Conservation (phyloP, 1,139 yeast species). For the Suhomyces ambrosiae region DNA sequence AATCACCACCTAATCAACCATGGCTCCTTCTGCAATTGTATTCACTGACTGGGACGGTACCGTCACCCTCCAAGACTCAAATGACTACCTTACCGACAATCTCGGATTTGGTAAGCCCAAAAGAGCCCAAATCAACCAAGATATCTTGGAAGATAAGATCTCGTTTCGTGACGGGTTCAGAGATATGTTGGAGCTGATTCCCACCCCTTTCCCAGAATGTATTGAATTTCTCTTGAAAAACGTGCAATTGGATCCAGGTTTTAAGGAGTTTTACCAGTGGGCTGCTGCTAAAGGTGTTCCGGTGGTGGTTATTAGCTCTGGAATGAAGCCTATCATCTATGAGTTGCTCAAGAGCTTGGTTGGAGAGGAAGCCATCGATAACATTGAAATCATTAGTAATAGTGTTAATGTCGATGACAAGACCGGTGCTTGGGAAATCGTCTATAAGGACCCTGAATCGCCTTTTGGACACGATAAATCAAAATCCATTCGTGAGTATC, state of each 20-base stretch:
- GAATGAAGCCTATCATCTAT: conserved; percentile 88
- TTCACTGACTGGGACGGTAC: conserved; percentile 99
- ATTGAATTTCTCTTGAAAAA: conserved; percentile 61
- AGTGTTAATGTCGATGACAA: conserved; percentile 61
- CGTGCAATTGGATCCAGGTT: conserved; percentile 87
- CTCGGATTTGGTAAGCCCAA: conserved; percentile 80
- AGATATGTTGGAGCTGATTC: conserved; percentile 78
- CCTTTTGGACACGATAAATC: conserved; percentile 95
- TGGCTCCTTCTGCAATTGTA: conserved; percentile 57
- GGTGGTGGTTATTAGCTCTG: conserved; percentile 78
- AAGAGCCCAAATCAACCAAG: conserved; percentile 69
- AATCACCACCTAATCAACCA: background rate
- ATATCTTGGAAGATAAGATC: conserved; percentile 67
- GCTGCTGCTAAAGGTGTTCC: conserved; percentile 72
- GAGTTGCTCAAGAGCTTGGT: conserved; percentile 74
- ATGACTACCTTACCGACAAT: conserved; percentile 85
- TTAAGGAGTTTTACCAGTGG: conserved; percentile 79
- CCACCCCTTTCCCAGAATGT: conserved; percentile 80
- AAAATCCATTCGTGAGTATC: conserved; percentile 71
- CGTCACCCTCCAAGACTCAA: conserved; percentile 86
- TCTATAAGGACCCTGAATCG: conserved; percentile 77
- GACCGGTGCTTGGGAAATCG: conserved; percentile 70
- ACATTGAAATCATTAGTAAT: conserved; percentile 82
- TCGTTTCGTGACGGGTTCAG: conserved; percentile 82
- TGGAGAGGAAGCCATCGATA: conserved; percentile 71